A percentile compares a stretch with the other conserved stretches of the same genome.
Evolutionary conservation across 2,329 filamentous ascomycete genomes (phyloP).

Genomic region (Epichloe sibirici): DNA sequence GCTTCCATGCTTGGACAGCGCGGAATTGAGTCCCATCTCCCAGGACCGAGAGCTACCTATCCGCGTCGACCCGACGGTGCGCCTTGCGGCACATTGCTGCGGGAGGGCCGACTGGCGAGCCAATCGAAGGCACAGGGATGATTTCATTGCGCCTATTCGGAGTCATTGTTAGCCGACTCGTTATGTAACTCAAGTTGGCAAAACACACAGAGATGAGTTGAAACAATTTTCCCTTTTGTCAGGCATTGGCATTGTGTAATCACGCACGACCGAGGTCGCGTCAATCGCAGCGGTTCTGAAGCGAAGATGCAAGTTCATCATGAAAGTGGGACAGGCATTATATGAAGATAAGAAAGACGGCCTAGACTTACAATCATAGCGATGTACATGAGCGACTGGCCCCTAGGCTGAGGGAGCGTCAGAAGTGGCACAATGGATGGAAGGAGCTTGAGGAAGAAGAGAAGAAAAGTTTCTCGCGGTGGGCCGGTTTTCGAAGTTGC

Average conservation of each 20-base stretch:
- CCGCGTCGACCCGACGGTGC: not conserved
- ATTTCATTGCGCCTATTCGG: conserved; percentile 24
- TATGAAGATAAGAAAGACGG: not conserved
- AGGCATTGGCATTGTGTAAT: conserved; percentile 30
- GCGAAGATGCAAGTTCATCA: conserved; percentile 33
- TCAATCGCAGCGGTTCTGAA: conserved; percentile 41
- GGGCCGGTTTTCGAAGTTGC: not conserved
- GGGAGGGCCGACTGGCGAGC: conserved; percentile 16
- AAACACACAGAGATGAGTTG: conserved; percentile 4
- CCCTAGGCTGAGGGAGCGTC: not conserved
- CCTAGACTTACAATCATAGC: conserved; percentile 27
- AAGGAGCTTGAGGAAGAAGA: not conserved
- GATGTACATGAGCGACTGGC: conserved; percentile 8
- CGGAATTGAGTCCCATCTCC: not conserved
- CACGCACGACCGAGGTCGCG: conserved; percentile 31
- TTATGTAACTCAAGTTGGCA: not conserved
- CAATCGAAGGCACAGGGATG: conserved; percentile 24
- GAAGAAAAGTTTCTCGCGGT: not conserved
- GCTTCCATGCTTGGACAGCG: not conserved
- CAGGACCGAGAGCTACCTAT: conserved; percentile 1
- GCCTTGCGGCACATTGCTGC: conserved; percentile 1
- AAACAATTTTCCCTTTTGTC: conserved; percentile 11
- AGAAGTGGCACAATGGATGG: not conserved
- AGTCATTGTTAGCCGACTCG: conserved; percentile 3
- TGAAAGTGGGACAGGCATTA: conserved; percentile 9